Conservation (phyloP, 73 alveolate genomes). For the Tetrahymena elliotti region DNA sequence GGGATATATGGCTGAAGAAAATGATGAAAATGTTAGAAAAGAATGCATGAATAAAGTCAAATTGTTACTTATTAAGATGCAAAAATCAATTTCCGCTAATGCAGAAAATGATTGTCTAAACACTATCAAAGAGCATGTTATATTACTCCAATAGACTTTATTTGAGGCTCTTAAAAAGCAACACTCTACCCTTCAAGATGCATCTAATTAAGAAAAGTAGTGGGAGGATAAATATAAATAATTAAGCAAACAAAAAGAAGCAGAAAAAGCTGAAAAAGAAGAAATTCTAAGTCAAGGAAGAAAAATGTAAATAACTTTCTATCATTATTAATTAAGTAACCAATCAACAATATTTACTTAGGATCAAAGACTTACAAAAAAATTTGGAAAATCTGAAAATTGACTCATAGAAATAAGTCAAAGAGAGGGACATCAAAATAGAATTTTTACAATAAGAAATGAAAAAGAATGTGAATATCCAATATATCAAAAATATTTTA, state of each 20-base stretch:
- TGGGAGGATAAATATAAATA: neutral
- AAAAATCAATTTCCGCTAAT: neutral
- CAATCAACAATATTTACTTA: neutral
- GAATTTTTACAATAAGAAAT: neutral
- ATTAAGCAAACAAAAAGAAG: neutral
- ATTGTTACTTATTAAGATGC: neutral
- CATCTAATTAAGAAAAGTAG: neutral
- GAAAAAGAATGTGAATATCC: neutral
- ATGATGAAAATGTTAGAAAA: neutral
- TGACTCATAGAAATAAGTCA: neutral
- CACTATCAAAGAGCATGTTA: neutral
- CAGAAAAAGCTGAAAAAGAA: neutral
- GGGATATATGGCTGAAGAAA: neutral
- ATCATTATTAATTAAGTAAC: neutral
- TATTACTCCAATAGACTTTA: neutral
- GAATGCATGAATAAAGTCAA: neutral
- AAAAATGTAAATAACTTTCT: neutral
- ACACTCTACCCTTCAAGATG: neutral
- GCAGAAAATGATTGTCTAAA: neutral
- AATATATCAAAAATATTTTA: neutral
- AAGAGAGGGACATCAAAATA: neutral
- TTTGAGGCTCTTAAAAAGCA: neutral
- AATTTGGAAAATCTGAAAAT: neutral
- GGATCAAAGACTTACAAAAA: neutral
- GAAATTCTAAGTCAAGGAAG: neutral